Base-by-base conservation (phyloP, 768 basidiomycete species). In the Russula earlei region DNA sequence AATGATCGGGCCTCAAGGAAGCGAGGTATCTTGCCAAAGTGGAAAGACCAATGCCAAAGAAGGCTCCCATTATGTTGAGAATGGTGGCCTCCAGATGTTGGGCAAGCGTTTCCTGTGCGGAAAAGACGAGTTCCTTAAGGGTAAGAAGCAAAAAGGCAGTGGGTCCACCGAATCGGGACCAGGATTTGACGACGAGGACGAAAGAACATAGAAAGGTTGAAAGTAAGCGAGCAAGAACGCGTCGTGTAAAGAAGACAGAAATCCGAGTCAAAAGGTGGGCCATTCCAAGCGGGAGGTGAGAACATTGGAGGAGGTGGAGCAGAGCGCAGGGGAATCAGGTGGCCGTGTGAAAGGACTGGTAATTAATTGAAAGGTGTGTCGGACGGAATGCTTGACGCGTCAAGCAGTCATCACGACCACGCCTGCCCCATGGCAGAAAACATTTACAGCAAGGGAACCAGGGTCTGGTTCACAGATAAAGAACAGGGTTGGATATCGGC, bases 401-500 rank as follows among this genome's bases (percentile, higher is more conserved):
- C 44, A 25, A 27, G 46, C 38, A 51, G 31, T 52, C 58, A 31
- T 58, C 34, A 49, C 60, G 49, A 49, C 58, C 14, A 51, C 49
- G 49, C 41, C 50, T 48, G 60, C 38, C 68, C 62, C 70, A 91
- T 91, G 88, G 86, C 88, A 69, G 88, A 91, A 76, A 89, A 90
- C 75, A 87, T 90, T 67, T 91, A 90, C 75, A 87, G 83, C 78
- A 90, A 85, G 71, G 88, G 88, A 59, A 90, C 87, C 60, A 78
- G 87, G 64, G 88, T 90, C 67, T 91, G 88, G 92, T 92, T 94
- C 66, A 82, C 91, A 61, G 91, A 95, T 76, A 92, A 89, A 71
- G 92, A 95, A 60, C 83, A 86, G 62, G 91, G 91, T 59, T 96
- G 93, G 93, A 78, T 95, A 64, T 89, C 90, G 41, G 93, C 86